These are phyloP conservation scores for Nemania sp. DNA, from an alignment of 2,329 filamentous ascomycete species.

Conservation along the genomic window DNA sequence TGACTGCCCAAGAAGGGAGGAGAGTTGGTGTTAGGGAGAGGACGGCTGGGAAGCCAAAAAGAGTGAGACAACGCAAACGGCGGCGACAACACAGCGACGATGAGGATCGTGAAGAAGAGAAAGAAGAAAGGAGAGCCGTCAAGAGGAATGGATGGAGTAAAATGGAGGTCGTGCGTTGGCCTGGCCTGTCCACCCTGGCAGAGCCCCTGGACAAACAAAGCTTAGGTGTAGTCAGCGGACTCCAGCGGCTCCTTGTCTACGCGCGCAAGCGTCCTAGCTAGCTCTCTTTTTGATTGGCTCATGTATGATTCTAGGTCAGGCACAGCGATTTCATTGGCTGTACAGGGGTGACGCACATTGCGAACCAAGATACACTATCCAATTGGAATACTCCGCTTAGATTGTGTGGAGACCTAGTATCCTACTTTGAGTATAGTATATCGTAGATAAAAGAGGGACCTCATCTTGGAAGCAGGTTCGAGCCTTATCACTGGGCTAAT, in stretches of 20 bases:
- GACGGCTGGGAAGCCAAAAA: constrained; percentile 49
- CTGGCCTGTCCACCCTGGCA: constrained; percentile 11
- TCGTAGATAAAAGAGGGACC: neutral
- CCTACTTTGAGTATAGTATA: too few relatives aligned
- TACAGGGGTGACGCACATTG: neutral
- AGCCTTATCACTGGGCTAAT: neutral
- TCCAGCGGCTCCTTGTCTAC: constrained; percentile 19
- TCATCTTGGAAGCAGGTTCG: neutral
- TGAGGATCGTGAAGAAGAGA: constrained; percentile 50
- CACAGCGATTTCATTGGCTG: constrained; percentile 27
- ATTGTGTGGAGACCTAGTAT: neutral
- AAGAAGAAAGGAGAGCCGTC: constrained; percentile 30
- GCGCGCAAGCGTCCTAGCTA: neutral
- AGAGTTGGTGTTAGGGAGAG: constrained; percentile 52
- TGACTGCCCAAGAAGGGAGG: constrained; percentile 50
- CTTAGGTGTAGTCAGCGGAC: constrained; percentile 7
- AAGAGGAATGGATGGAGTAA: constrained; percentile 40
- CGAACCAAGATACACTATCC: neutral
- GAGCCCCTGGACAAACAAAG: constrained; percentile 29
- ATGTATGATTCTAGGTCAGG: constrained; percentile 9
- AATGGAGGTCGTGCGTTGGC: constrained; percentile 31
- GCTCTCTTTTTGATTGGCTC: constrained; percentile 19
- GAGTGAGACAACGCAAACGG: constrained; percentile 49
- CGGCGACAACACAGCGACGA: constrained; percentile 52
- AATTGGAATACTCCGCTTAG: constrained; percentile 17